These are phyloP conservation scores for Candida quercuum DNA, from an alignment of 805 yeast genomes.

Conservation along the genomic window DNA sequence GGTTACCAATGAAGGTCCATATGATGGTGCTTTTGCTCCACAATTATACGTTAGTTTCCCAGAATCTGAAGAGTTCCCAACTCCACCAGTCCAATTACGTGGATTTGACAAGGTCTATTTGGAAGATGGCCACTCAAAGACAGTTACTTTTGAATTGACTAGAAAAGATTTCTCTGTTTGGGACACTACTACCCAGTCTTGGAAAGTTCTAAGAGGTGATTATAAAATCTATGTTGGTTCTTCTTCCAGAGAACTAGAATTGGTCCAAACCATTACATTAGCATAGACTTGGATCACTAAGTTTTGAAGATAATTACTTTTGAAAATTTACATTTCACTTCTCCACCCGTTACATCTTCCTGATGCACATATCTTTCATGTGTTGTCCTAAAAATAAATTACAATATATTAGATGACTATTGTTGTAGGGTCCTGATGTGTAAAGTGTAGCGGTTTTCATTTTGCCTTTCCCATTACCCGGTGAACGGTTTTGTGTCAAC, in stretches of 20 bases:
- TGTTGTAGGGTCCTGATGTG: too few relatives aligned
- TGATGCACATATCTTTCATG: too few relatives aligned
- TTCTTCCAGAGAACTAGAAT: constrained; percentile 37
- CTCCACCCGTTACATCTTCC: too few relatives aligned
- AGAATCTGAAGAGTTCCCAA: constrained; percentile 26
- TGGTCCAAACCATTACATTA: constrained; percentile 26
- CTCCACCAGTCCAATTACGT: constrained; percentile 46
- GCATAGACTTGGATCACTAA: too few relatives aligned
- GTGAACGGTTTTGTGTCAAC: too few relatives aligned
- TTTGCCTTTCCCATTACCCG: too few relatives aligned
- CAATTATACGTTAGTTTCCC: constrained; percentile 52
- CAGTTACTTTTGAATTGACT: constrained; percentile 35
- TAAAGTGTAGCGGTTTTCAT: too few relatives aligned
- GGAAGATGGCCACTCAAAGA: constrained; percentile 30
- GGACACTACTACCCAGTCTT: constrained; percentile 45
- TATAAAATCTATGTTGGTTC: constrained; percentile 45
- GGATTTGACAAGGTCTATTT: constrained; percentile 50
- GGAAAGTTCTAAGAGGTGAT: constrained; percentile 51
- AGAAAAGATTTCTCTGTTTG: constrained; percentile 49
- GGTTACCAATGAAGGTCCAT: constrained; percentile 42
- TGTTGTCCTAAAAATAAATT: too few relatives aligned
- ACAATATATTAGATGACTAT: too few relatives aligned
- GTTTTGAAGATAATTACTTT: too few relatives aligned
- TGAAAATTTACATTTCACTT: too few relatives aligned
- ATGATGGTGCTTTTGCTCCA: constrained; percentile 41